Conservation (phyloP, 768 basidiomycete genomes). For the Suillus spraguei region DNA sequence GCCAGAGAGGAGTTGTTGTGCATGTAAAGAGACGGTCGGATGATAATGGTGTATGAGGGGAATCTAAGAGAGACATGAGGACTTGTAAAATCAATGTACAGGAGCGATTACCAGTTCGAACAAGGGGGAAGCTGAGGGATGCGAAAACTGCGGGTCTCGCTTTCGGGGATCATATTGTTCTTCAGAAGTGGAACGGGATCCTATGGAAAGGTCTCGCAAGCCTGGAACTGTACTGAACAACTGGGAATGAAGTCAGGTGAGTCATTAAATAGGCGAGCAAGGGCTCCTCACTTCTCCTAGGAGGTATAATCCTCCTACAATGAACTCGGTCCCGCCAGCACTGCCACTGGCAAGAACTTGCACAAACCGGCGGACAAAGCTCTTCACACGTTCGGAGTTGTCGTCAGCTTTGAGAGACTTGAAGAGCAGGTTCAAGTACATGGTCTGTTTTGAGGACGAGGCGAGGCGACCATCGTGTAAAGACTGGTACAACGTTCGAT, state of each 20-base stretch:
- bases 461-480: constrained; percentile 81
- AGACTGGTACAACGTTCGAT: constrained; percentile 88
- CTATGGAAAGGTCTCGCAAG: constrained; percentile 47
- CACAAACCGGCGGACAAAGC: constrained; percentile 80
- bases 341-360: constrained; percentile 76
- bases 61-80: constrained; percentile 43
- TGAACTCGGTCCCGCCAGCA: constrained; percentile 79
- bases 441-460: constrained; percentile 88
- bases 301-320: constrained; percentile 85
- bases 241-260: constrained; percentile 30
- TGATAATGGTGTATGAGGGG: constrained; percentile 88
- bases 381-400: constrained; percentile 65
- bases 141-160: constrained; percentile 85
- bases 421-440: constrained; percentile 95
- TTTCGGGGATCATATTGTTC: constrained; percentile 81
- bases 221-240: constrained; percentile 52
- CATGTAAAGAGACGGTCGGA: constrained; percentile 85
- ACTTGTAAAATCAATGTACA: constrained; percentile 1
- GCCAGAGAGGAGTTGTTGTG: constrained; percentile 73
- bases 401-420: constrained; percentile 79
- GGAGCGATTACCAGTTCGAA: constrained; percentile 81
- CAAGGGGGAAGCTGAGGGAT: constrained; percentile 76
- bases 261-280: neutral
- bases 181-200: constrained; percentile 29
- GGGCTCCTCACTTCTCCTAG: constrained; percentile 74